Evolutionary conservation across 116 monocot species (phyloP).

Genomic region (Dioscorea cayenensis): DNA sequence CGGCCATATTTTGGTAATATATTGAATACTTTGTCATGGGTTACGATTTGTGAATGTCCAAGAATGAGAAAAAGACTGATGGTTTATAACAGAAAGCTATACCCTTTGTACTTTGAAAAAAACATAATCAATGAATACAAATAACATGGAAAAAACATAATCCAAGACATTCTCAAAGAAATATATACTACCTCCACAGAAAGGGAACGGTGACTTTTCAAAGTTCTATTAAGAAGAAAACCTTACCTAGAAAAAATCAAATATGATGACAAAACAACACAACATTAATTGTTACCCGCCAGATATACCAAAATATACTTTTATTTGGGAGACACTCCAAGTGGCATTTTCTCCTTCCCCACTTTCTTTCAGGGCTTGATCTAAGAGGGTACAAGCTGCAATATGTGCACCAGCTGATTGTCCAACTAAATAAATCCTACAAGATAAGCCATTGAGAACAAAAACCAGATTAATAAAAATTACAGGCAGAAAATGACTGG

Average conservation of each 20-base stretch:
- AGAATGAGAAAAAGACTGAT: too few species aligned
- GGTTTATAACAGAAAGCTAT: too few species aligned
- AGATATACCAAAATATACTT: slow-evolving; percentile 84
- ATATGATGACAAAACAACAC: not conserved
- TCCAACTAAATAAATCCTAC: slow-evolving; percentile 85
- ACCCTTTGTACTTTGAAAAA: too few species aligned
- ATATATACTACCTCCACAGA: too few species aligned
- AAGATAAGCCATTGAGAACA: not conserved
- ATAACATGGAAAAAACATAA: too few species aligned
- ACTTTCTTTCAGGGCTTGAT: slow-evolving; percentile 79
- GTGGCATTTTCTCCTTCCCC: slow-evolving; percentile 51
- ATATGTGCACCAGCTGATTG: slow-evolving; percentile 99
- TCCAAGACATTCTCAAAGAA: too few species aligned
- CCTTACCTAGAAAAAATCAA: not conserved
- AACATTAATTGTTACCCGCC: slow-evolving; percentile 55
- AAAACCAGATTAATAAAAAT: not conserved
- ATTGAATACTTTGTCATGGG: too few species aligned
- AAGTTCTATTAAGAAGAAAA: too few species aligned
- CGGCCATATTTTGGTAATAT: too few species aligned
- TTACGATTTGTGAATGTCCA: too few species aligned
- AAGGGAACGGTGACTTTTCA: too few species aligned
- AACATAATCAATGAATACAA: too few species aligned
- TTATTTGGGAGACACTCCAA: slow-evolving; percentile 94
- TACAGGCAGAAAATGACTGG: not conserved
- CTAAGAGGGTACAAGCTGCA: slow-evolving; percentile 75